These are phyloP conservation scores for Xenoacremonium recifei DNA, from an alignment of 2,329 filamentous ascomycete genomes.

Conservation along the genomic window DNA sequence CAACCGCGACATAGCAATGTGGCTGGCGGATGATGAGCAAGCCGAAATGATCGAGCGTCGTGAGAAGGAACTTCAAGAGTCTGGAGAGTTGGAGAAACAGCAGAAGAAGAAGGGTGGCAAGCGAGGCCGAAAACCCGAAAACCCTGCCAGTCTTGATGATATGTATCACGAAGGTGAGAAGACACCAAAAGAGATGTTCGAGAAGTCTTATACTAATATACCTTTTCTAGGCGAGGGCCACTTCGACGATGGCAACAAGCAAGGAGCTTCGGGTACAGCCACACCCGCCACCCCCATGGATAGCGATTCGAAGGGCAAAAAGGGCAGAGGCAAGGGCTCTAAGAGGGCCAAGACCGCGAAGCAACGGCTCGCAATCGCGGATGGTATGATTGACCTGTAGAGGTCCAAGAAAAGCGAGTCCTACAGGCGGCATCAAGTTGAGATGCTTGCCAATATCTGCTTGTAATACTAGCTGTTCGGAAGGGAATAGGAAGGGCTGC, in stretches of 20 bases:
- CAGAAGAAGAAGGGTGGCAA: constrained; percentile 59
- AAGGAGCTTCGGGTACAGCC: constrained; percentile 47
- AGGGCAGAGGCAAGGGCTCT: constrained; percentile 54
- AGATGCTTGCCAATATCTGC: constrained; percentile 12
- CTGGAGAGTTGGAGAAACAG: constrained; percentile 65
- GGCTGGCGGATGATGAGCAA: constrained; percentile 96
- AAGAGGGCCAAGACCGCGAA: constrained; percentile 66
- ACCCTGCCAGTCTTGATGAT: constrained; percentile 75
- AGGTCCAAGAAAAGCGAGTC: constrained; percentile 1
- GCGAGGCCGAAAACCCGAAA: constrained; percentile 55
- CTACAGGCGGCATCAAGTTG: constrained; percentile 6
- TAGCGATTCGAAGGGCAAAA: constrained; percentile 50
- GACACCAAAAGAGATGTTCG: neutral
- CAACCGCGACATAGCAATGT: constrained; percentile 98
- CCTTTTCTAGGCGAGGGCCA: constrained; percentile 76
- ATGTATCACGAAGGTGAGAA: constrained; percentile 98
- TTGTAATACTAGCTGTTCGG: constrained; percentile 22
- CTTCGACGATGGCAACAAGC: constrained; percentile 86
- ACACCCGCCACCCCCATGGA: constrained; percentile 81
- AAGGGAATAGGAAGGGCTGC: constrained; percentile 11
- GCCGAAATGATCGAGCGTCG: constrained; percentile 90
- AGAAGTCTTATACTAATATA: neutral
- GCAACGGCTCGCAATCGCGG: constrained; percentile 66
- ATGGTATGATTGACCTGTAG: constrained; percentile 45
- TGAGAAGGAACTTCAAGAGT: constrained; percentile 81